Evolutionary conservation across 2,329 filamentous ascomycete species (phyloP), one percentile per base, ranked within the genome.

Genomic region (Xylaria arbuscula): DNA sequence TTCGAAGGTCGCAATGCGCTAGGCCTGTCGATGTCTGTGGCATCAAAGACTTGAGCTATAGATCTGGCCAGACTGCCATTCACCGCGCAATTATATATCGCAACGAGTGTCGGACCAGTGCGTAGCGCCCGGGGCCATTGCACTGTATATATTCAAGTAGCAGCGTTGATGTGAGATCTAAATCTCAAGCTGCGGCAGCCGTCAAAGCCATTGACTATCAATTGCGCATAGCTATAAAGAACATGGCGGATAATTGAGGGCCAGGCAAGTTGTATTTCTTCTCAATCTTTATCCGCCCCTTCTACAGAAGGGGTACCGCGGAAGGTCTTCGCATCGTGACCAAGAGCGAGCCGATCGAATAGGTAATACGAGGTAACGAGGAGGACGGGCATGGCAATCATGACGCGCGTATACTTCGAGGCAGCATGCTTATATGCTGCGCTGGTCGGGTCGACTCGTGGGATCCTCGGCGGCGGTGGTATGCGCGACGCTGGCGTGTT

Each of bases 301-400:
- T 47, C 60, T 7, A 4, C n/a, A 24, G 8, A 7, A 3, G 58
- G 57, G 1, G 8, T 19, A 11, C 47, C 13, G 13, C 8, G 62
- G 17, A 76, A 55, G 1, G 53, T 53, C 64, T 76, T 77, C 0
- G 62, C 57, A 56, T 76, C 63, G 34, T 72, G 66, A 7, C 76
- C 76, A 22, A 73, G 62, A 17, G 60, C 72, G 22, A 78, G 73
- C 48, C 77, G 73, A 58, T 87, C 82, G 76, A 85, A 88, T 2
- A 89, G 74, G 60, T 82, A 83, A 69, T 86, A 88, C 24, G 86
- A 87, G 32, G 85, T 86, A 58, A 89, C 86, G 15, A 88, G 68
- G 4, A 88, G 72, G 38, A 89, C 83, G 1, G 87, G 87, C 77
- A 87, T 72, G 28, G 84, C 85, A 63, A 88, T 81, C 71, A 89